Percentiles rank a stretch among this genome's conserved stretches.
Conservation (phyloP, 2,329 filamentous ascomycete genomes). For the Microsporum audouinii region DNA sequence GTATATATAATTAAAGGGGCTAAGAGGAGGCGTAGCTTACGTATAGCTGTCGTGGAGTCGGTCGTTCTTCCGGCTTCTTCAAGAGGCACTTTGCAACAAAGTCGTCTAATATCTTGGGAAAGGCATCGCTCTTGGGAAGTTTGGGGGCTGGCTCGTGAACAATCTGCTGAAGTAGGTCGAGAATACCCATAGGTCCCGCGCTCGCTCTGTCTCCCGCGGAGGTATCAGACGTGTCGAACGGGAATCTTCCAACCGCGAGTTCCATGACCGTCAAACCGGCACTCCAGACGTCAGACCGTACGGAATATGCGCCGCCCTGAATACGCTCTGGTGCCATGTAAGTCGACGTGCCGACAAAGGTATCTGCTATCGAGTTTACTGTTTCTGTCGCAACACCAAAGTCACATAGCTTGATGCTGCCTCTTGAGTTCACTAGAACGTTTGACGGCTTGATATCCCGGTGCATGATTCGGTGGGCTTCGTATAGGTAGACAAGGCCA, state of each 20-base stretch:
- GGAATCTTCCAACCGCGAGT: constrained; percentile 91
- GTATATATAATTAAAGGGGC: background rate
- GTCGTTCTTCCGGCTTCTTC: constrained; percentile 78
- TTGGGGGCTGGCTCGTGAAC: constrained; percentile 90
- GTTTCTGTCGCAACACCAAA: constrained; percentile 98
- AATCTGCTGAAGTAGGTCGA: constrained; percentile 93
- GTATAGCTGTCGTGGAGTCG: constrained; percentile 86
- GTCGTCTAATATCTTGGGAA: constrained; percentile 86
- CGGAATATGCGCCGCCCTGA: constrained; percentile 90
- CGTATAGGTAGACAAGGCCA: constrained; percentile 88
- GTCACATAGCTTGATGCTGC: constrained; percentile 93
- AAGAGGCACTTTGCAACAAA: constrained; percentile 93
- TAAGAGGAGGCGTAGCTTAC: constrained; percentile 43
- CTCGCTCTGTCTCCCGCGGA: constrained; percentile 57
- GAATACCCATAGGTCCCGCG: constrained; percentile 74
- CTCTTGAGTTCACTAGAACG: constrained; percentile 86
- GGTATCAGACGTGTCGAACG: constrained; percentile 74
- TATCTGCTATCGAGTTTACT: constrained; percentile 95
- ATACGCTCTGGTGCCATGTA: constrained; percentile 99
- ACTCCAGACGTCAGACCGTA: constrained; percentile 98
- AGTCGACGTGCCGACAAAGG: constrained; percentile 94
- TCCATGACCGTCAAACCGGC: constrained; percentile 94
- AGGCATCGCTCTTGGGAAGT: constrained; percentile 92
- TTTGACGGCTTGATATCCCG: constrained; percentile 98
- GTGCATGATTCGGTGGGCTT: constrained; percentile 95